Percentiles rank a stretch among this genome's conserved stretches.
phyloP scores from a whole-genome alignment of 768 basidiomycete species.

The Cystoderma amianthinum region DNA sequence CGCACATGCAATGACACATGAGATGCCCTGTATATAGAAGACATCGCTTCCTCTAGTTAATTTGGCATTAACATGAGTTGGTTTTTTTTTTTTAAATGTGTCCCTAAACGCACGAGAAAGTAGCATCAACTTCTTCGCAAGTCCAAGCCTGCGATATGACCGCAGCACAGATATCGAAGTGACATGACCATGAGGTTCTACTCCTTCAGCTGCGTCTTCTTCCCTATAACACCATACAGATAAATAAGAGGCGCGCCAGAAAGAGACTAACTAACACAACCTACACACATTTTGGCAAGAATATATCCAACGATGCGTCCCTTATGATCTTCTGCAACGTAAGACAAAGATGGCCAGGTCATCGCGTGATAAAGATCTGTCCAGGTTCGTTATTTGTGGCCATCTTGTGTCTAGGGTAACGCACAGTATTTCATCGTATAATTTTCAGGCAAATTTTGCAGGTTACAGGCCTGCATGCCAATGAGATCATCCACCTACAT shows the following conservation, averaged over 20 bases:
- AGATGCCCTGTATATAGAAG: slow-evolving; percentile 75
- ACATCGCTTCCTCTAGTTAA: slow-evolving; percentile 93
- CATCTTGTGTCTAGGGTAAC: slow-evolving; percentile 11
- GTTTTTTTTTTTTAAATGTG: no score
- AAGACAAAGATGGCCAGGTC: slow-evolving; percentile 95
- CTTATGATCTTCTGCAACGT: slow-evolving; percentile 87
- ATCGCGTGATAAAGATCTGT: slow-evolving; percentile 83
- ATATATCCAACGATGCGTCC: slow-evolving; percentile 95
- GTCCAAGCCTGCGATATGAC: slow-evolving; percentile 82
- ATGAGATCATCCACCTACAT: slow-evolving; percentile 82
- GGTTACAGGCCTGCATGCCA: slow-evolving; percentile 95
- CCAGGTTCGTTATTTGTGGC: slow-evolving; percentile 4
- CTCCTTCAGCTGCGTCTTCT: slow-evolving; percentile 52
- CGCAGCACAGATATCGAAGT: slow-evolving; percentile 94
- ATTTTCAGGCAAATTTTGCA: slow-evolving; percentile 93
- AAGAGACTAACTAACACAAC: background rate
- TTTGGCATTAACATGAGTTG: no score
- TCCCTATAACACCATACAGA: slow-evolving; percentile 43
- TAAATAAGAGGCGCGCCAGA: background rate
- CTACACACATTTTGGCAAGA: slow-evolving; percentile 83
- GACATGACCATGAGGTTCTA: slow-evolving; percentile 84
- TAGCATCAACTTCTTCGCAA: slow-evolving; percentile 94
- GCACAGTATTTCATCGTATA: slow-evolving; percentile 81
- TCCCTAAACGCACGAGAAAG: slow-evolving; percentile 87
- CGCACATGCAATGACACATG: slow-evolving; percentile 91